Evolutionary conservation across 345 rosid species (phyloP), one percentile per base, ranked within the genome.

Genomic region (Conringia planisiliqua): DNA sequence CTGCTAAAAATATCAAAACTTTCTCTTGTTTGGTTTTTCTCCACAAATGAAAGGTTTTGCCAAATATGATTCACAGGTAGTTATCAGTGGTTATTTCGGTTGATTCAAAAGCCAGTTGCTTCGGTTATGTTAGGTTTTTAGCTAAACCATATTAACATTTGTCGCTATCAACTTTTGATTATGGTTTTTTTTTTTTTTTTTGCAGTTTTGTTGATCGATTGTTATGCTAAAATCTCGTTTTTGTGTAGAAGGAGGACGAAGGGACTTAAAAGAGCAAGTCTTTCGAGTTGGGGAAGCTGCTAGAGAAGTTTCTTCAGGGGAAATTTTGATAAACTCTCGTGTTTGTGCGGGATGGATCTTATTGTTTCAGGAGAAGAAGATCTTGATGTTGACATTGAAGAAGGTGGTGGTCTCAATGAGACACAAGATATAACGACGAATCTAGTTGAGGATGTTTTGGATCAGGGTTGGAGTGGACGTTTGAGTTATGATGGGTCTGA

Each of bases 301-400:
- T 11, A 40, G 6, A 54, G n/a, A 65, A 27, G 56, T 35, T 62
- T 61, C 36, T 35, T n/a, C 68, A 35, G 60, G 22, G 46, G 24
- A 14, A 8, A 14, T 17, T 62, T 72, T 58, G 42, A 32, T 64
- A 64, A 56, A 66, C 35, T 66, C 48, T 66, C 59, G 43, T 0
- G 16, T 68, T 20, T 68, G 57, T 50, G 51, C 14, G 51, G 3
- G 62, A 86, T 86, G 89, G 84, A 65, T 74, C 78, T 62, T 12
- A 68, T 62, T 16, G 78, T 59, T 75, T 64, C 78, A 10, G 67
- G 42, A 39, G 87, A 52, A 26, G 77, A 72, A 57, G 88, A 81
- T 66, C 51, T 82, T 47, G 87, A 81, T 35, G 80, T 86, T 69
- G 96, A 87, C 79, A 87, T 90, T 58, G 99, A 92, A 79, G 77